phyloP scores from a whole-genome alignment of 345 rosid genomes.

The Conringia planisiliqua region DNA sequence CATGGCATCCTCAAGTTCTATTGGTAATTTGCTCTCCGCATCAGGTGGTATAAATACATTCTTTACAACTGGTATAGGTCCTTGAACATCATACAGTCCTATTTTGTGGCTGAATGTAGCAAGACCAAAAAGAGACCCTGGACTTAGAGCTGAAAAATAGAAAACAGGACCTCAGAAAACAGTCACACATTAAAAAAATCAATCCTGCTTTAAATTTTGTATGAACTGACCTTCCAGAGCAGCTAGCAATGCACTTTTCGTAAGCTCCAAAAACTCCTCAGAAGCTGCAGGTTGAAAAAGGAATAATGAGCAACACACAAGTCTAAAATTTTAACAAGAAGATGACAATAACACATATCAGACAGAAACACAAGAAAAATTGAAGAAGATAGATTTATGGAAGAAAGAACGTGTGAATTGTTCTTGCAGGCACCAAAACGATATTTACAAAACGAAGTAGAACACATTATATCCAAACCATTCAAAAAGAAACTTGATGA shows the following conservation, averaged over 20 bases:
- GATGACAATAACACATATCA: not conserved
- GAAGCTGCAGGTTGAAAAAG: constrained; percentile 56
- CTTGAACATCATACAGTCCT: constrained; percentile 95
- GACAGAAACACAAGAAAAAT: not conserved
- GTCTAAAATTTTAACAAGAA: not conserved
- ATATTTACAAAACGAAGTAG: not conserved
- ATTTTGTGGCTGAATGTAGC: constrained; percentile 92
- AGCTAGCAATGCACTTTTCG: constrained; percentile 88
- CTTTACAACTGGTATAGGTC: constrained; percentile 84
- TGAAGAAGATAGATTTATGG: not conserved
- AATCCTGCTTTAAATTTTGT: constrained; percentile 6
- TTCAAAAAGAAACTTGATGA: not conserved
- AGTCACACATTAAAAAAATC: not conserved
- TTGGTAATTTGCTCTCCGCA: constrained; percentile 53
- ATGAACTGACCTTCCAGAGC: constrained; percentile 74
- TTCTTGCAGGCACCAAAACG: not conserved
- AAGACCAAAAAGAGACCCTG: constrained; percentile 91
- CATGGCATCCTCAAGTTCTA: constrained; percentile 94
- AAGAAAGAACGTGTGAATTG: not conserved
- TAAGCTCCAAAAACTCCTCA: constrained; percentile 95
- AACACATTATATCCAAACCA: not conserved
- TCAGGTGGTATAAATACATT: constrained; percentile 82
- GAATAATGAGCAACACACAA: not conserved
- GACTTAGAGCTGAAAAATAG: constrained; percentile 61
- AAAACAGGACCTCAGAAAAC: constrained; percentile 2